Conservation (phyloP, 768 basidiomycete genomes). For the Clitopilus hobsonii region DNA sequence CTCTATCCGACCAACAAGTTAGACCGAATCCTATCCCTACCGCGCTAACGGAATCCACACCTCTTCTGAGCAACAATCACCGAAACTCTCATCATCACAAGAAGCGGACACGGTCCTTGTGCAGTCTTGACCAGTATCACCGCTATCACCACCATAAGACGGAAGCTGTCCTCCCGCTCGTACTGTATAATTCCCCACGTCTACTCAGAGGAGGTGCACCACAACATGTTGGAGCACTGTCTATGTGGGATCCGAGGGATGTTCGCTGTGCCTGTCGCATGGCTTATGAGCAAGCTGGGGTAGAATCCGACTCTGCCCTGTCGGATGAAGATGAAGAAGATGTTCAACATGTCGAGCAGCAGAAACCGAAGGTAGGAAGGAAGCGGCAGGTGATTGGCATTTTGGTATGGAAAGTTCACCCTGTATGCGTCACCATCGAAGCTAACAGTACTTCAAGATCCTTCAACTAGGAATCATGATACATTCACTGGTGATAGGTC, state of each 20-base stretch:
- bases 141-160: conserved; percentile 1
- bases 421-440: neutral
- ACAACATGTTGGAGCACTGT: neutral
- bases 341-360: conserved; percentile 12
- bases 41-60: conserved; percentile 7
- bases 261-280: conserved; percentile 13
- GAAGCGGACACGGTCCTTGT: conserved; percentile 11
- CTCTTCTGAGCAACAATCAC: conserved; percentile 2
- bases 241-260: conserved; percentile 4
- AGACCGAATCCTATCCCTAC: neutral
- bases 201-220: conserved; percentile 9
- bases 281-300: conserved; percentile 1
- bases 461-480: conserved; percentile 85
- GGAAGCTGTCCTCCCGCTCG: conserved; percentile 11
- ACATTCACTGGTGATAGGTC: conserved; percentile 74
- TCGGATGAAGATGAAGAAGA: conserved; percentile 11
- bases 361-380: conserved; percentile 36
- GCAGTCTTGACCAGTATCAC: conserved; percentile 8
- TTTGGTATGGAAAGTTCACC: conserved; percentile 35
- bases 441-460: conserved; percentile 36
- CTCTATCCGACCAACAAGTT: neutral
- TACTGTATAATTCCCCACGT: conserved; percentile 15
- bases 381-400: conserved; percentile 71
- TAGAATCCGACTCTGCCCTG: conserved; percentile 1
- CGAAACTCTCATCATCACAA: conserved; percentile 2